Conservation (phyloP, 495 filamentous ascomycete species). For the Acidomyces sp. region DNA sequence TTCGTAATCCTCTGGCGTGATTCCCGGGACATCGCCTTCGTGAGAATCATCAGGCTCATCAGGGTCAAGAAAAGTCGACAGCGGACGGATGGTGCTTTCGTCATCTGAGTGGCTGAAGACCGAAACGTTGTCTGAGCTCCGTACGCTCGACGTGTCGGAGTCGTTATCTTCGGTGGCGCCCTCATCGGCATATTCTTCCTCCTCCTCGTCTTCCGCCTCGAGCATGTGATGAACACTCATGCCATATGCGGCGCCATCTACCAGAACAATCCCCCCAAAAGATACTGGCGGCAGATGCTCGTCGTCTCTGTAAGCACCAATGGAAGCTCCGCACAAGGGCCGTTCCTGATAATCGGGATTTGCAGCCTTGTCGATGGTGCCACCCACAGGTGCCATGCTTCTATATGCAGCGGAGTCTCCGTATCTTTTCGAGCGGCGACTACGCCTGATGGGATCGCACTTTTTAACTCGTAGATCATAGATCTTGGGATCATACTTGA, state of each 20-base stretch:
- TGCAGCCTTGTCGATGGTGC: conserved; percentile 19
- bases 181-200: conserved; percentile 17
- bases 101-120: conserved; percentile 12
- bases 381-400: conserved; percentile 8
- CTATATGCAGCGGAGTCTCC: conserved; percentile 3
- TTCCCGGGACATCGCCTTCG: conserved; percentile 20
- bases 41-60: conserved; percentile 4
- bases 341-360: conserved; percentile 58
- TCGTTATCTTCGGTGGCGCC: conserved; percentile 21
- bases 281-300: conserved; percentile 78
- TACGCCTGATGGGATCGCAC: conserved; percentile 22
- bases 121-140: conserved; percentile 11
- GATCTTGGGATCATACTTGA: conserved; percentile 27
- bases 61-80: conserved; percentile 9
- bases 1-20: conserved; percentile 21
- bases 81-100: conserved; percentile 18
- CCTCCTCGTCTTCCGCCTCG: conserved; percentile 58
- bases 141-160: conserved; percentile 16
- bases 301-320: conserved; percentile 75
- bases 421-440: conserved; percentile 27
- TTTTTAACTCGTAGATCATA: conserved; percentile 35
- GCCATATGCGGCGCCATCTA: conserved; percentile 72
- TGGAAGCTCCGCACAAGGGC: conserved; percentile 77
- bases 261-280: conserved; percentile 72
- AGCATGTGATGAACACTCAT: conserved; percentile 96